Conservation (phyloP, 2,329 filamentous ascomycete genomes). For the Cladophialophora yegresii region DNA sequence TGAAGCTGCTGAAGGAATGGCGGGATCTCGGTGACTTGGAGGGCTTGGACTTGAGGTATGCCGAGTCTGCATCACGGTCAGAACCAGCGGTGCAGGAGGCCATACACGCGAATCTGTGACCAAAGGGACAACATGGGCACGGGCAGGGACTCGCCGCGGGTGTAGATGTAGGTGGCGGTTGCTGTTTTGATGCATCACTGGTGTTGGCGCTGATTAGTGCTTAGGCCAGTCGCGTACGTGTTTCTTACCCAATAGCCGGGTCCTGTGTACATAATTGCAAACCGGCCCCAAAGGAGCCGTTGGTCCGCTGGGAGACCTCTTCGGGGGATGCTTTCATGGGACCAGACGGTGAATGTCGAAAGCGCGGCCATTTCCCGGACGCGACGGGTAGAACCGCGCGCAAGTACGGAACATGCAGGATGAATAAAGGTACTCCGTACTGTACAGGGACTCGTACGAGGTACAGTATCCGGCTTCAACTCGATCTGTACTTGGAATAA, state of each 20-base stretch:
- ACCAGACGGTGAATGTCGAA: neutral
- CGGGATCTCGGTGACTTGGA: conserved; percentile 25
- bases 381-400: neutral
- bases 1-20: conserved; percentile 29
- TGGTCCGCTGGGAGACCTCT: neutral
- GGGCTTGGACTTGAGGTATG: conserved; percentile 21
- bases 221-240: too few species aligned
- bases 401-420: too few species aligned
- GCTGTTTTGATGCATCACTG: too few species aligned
- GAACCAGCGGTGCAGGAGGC: neutral
- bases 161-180: neutral
- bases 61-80: neutral
- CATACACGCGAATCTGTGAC: conserved; percentile 1
- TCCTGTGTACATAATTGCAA: too few species aligned
- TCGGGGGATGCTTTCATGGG: neutral
- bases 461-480: too few species aligned
- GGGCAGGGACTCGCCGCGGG: neutral
- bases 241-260: too few species aligned
- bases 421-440: too few species aligned
- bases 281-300: neutral
- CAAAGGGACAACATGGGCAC: too few species aligned
- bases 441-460: too few species aligned
- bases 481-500: too few species aligned
- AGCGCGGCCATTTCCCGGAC: neutral
- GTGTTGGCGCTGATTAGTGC: too few species aligned